These are phyloP conservation scores for Stentor roeselii DNA, from an alignment of 73 alveolate species.

Conservation along the genomic window DNA sequence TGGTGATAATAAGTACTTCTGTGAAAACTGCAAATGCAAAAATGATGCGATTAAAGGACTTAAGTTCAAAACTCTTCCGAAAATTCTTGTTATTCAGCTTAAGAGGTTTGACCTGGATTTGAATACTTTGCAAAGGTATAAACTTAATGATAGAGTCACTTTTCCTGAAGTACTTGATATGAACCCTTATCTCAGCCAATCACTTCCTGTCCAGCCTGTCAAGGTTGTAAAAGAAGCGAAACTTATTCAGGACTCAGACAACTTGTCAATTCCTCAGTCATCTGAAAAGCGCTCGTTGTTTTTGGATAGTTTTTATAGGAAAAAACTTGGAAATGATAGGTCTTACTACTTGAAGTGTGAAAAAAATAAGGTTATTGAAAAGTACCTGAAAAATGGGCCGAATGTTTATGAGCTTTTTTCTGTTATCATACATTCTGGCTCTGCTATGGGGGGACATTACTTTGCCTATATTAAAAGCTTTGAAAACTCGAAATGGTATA, in stretches of 20 bases:
- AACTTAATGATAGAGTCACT: constrained; percentile 77
- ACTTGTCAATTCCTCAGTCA: background rate
- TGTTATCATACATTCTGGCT: constrained; percentile 85
- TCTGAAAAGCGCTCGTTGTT: background rate
- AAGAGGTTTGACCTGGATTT: constrained; percentile 84
- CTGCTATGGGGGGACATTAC: constrained; percentile 96
- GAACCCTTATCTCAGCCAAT: constrained; percentile 56
- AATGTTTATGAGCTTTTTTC: constrained; percentile 87
- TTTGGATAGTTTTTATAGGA: background rate
- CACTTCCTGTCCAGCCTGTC: too few species aligned
- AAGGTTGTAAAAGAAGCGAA: background rate
- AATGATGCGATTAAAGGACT: constrained; percentile 87
- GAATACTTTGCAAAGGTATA: constrained; percentile 62
- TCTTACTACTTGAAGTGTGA: background rate
- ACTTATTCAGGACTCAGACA: background rate
- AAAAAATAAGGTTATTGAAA: background rate
- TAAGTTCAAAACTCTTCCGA: constrained; percentile 68
- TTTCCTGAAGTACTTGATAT: constrained; percentile 67
- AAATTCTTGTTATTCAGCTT: constrained; percentile 66
- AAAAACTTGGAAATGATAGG: background rate
- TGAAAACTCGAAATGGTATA: constrained; percentile 79
- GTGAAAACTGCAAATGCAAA: constrained; percentile 83
- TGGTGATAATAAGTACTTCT: constrained; percentile 79
- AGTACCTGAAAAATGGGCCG: constrained; percentile 61
- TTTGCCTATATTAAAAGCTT: constrained; percentile 83